Evolutionary conservation across 2,329 filamentous ascomycete genomes (phyloP), one percentile per base, ranked within the genome.

Genomic region (Lasiodiplodia gonubiensis): DNA sequence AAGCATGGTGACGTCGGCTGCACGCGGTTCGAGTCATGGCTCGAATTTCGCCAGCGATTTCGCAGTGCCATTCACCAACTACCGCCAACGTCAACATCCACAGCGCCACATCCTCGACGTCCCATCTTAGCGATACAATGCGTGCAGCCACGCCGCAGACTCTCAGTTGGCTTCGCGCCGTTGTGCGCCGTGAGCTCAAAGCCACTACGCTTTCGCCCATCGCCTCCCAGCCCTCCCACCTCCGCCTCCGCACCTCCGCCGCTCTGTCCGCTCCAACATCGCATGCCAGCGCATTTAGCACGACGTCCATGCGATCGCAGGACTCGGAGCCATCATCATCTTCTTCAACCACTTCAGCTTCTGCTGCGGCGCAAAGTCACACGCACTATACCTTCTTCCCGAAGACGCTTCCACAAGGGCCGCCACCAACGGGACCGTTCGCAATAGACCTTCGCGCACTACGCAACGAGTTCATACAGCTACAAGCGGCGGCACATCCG

Each of bases 351-450:
- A 2, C 60, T 10, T 2, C 57, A 35, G 4, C 42, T n/a, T 7
- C 49, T 23, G 49, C 23, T 25, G 25, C 52, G 27, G 42, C 42
- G 25, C 27, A 57, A 25, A 21, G 11, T 12, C 42, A 51, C 37
- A 67, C 90, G 66, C 88, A 94, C 84, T 98, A 97, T 85, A 88
- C 90, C 67, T 88, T 98, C 80, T 99, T 99, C 84, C 93, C 94
- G 1, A 77, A 86, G 37, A 92, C 93, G 3, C 85, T 97, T 3
- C 88, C 93, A 0, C 65, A 79, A 1, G 94, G 94, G 2, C 91
- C 93, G 0, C 95, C 95, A 0, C 94, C 94, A 0, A 66, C 75
- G 0, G 90, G 93, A 0, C 85, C 89, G 68, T 99, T 98, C 84
- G 80, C 83, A 16, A 88, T 98, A 74, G 86, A 97, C 77, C 77